phyloP scores from a whole-genome alignment of 1,139 yeast species.

The Diutina neorugosa region DNA sequence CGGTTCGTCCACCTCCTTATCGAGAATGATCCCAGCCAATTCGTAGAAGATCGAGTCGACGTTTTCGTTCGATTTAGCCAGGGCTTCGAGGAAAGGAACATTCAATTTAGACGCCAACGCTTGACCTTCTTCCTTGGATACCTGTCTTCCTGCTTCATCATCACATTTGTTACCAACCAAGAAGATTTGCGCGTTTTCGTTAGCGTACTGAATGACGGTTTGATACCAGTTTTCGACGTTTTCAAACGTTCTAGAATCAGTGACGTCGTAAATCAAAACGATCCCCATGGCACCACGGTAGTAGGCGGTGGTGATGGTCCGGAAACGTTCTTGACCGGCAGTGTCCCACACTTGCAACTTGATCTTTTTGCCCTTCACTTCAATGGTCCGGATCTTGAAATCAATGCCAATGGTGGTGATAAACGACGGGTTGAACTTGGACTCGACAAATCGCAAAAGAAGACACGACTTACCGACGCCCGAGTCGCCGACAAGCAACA shows the following conservation, averaged over 20 bases:
- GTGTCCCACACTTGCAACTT: slow-evolving; percentile 98
- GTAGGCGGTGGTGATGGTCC: slow-evolving; percentile 96
- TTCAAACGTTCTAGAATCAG: slow-evolving; percentile 88
- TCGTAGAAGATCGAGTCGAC: slow-evolving; percentile 88
- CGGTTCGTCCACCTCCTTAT: slow-evolving; percentile 43
- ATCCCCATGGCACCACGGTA: slow-evolving; percentile 99
- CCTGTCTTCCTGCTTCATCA: slow-evolving; percentile 65
- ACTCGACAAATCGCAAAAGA: slow-evolving; percentile 88
- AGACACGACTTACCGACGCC: slow-evolving; percentile 95
- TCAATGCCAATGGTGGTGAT: slow-evolving; percentile 97
- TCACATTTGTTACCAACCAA: slow-evolving; percentile 94
- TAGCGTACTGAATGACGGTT: slow-evolving; percentile 93
- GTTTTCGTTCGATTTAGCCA: slow-evolving; percentile 87
- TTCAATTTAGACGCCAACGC: slow-evolving; percentile 79
- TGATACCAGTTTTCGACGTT: slow-evolving; percentile 82
- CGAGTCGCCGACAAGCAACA: slow-evolving; percentile 89
- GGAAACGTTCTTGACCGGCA: slow-evolving; percentile 96
- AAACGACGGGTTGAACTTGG: slow-evolving; percentile 90
- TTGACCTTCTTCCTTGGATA: slow-evolving; percentile 82
- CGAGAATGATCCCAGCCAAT: slow-evolving; percentile 80
- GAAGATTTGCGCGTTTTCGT: slow-evolving; percentile 87
- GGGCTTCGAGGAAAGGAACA: slow-evolving; percentile 86
- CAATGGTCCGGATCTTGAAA: slow-evolving; percentile 93
- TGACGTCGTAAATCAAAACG: slow-evolving; percentile 88
- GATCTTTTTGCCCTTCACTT: slow-evolving; percentile 82